A percentile compares a stretch with the other conserved stretches of the same genome.
Evolutionary conservation across 2,329 filamentous ascomycete genomes (phyloP).

Genomic region (Fusarium sacchari): DNA sequence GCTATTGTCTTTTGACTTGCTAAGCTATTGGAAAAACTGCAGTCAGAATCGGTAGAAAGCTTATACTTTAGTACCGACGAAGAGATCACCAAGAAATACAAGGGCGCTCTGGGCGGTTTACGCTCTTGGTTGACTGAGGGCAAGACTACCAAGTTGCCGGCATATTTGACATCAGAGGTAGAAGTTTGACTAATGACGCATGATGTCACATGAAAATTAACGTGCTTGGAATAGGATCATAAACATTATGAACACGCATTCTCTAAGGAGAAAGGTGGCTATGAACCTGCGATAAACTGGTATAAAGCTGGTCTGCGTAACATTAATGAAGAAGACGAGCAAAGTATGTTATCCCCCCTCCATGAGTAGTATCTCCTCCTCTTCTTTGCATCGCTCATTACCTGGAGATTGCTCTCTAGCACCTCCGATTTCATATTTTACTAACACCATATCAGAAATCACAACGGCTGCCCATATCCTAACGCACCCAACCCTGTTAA

Average conservation of each 20-base stretch:
- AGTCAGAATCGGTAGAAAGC: background rate
- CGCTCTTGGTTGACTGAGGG: background rate
- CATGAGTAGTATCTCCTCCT: background rate
- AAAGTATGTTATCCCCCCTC: background rate
- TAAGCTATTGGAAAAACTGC: fast-evolving
- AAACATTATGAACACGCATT: background rate
- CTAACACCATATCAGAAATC: background rate
- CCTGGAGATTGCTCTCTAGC: background rate
- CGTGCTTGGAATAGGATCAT: background rate
- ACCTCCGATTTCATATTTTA: background rate
- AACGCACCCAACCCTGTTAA: background rate
- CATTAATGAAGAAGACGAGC: background rate
- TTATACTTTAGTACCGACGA: background rate
- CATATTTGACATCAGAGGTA: background rate
- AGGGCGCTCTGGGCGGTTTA: background rate
- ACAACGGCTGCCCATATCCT: background rate
- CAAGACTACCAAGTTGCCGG: background rate
- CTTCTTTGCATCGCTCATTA: too few relatives aligned
- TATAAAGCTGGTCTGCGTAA: background rate
- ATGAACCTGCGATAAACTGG: background rate
- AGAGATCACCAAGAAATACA: background rate
- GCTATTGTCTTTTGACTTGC: fast-evolving
- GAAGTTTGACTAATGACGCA: fast-evolving
- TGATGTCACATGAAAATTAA: fast-evolving
- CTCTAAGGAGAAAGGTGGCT: background rate